Base-by-base conservation (phyloP, 805 yeast genomes). In the Candida pseudoglaebosa region DNA sequence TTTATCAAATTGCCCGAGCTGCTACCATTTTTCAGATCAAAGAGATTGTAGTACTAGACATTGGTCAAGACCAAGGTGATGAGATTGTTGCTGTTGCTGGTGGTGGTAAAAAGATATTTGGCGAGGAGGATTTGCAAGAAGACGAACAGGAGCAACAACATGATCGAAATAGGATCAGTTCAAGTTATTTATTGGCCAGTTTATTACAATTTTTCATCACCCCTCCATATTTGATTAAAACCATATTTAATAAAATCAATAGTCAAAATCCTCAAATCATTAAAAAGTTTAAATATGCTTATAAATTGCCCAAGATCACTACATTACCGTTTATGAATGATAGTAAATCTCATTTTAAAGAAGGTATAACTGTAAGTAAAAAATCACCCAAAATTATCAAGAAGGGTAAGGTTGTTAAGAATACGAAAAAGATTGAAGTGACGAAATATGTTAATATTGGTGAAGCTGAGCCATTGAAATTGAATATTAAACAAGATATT, bases 391-490 rank as follows among this genome's bases (percentile, higher is more conserved):
- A 61, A 47, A 53, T 52, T 37, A 66, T 50, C 50, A 66, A 52
- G 37, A 69, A 70, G 35, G 75, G 71, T 46, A 77, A 74, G 47
- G 75, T 74, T 35, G 54, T 49, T 3, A 56, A 57, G 34, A 56
- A 65, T 7, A 44, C 49, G 32, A 51, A 54, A 40, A 73, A 77
- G 43, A 64, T 78, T 30, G 62, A 71, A 24, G 70, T 69, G 28
- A 89, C 96, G 4, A 80, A 79, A 49, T 85, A 70, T 50, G 84
- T 89, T 36, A 87, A 89, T 52, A 70, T 89, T 32, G 97, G 97
- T 1, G 73, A 70, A 40, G 64, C 67, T 2, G 62, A 74, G 38
- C 70, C 80, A 13, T 48, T 89, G 22, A 82, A 82, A 53, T 68
- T 89, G 36, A 64, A 68, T 5, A 60, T 59, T 14, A 76, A 74